phyloP scores from a whole-genome alignment of 768 basidiomycete species.

The Hygrocybe coccinea region DNA sequence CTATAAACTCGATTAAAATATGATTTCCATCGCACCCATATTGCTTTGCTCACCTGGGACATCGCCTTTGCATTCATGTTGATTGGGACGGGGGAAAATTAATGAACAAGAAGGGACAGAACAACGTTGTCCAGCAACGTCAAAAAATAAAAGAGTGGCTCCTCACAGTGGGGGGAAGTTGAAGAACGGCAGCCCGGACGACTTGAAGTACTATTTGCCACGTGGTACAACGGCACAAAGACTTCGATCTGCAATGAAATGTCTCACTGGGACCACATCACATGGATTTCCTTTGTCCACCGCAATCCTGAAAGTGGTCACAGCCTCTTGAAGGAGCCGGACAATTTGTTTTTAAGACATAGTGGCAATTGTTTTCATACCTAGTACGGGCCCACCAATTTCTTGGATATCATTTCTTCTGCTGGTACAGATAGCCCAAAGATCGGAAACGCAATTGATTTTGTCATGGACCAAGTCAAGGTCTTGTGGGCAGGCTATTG shows the following conservation, averaged over 20 bases:
- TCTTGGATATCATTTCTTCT: too few relatives aligned
- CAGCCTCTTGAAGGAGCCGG: too few relatives aligned
- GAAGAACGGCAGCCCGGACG: neutral
- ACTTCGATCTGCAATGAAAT: neutral
- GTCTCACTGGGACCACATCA: neutral
- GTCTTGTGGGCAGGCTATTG: too few relatives aligned
- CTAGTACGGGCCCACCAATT: too few relatives aligned
- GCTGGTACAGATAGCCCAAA: too few relatives aligned
- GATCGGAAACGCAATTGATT: too few relatives aligned
- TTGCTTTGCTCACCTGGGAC: neutral
- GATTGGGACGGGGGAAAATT: neutral
- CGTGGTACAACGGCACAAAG: neutral
- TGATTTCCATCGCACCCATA: too few relatives aligned
- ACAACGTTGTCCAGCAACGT: slow-evolving; percentile 29
- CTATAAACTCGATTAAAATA: neutral
- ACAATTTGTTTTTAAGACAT: too few relatives aligned
- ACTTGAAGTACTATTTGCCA: neutral
- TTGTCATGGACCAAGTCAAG: too few relatives aligned
- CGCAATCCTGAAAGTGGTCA: too few relatives aligned
- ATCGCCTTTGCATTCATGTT: neutral
- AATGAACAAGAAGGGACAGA: neutral
- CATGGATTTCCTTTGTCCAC: too few relatives aligned
- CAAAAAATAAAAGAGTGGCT: slow-evolving; percentile 11
- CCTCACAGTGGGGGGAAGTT: neutral
- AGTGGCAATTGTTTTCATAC: too few relatives aligned